Evolutionary conservation across 2,329 filamentous ascomycete genomes (phyloP), one percentile per base, ranked within the genome.

Genomic region (Botrytis galanthina): DNA sequence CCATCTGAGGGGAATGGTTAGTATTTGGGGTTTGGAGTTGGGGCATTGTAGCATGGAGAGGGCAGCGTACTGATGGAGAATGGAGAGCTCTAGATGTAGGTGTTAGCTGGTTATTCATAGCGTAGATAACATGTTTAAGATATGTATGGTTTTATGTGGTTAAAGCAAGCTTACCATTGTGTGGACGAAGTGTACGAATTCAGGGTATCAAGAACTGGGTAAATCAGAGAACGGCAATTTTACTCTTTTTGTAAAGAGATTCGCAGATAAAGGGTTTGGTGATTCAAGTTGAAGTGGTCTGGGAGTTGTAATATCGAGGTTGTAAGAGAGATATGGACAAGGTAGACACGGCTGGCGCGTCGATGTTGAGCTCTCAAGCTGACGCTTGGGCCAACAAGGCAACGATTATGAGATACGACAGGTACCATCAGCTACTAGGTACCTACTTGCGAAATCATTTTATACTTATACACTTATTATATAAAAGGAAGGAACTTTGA

Each of bases 21-120:
- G 68, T 22, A 32, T 35, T 54, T 54, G 51, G 32, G n/a, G 29
- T 35, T 69, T 18, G 42, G 70, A 39, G 42, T 61, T 71, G 68
- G 67, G 79, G 70, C 22, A 42, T 39, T 59, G 70, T 42, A 37
- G 67, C 26, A 9, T 9, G 37, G 16, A 51, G 32, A 35, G 10
- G 37, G 16, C 4, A 29, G 61, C 74, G 83, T 88, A 97, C 94
- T 98, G 91, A 97, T 97, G 83, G 94, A 92, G 89, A 97, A 97
- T 79, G 94, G 95, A 78, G 93, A 96, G 82, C 91, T 91, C 94
- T 97, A 82, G 74, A 77, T 62, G 16, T 42, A 44, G 29, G n/a
- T 57, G 74, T 84, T 81, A 84, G 82, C 80, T 80, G 70, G 70
- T 64, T 35, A 73, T 75, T 73, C 51, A 42, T 57, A 9, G 35